These are phyloP conservation scores for Catharanthus roseus DNA, from an alignment of 257 asterid genomes.

Conservation along the genomic window DNA sequence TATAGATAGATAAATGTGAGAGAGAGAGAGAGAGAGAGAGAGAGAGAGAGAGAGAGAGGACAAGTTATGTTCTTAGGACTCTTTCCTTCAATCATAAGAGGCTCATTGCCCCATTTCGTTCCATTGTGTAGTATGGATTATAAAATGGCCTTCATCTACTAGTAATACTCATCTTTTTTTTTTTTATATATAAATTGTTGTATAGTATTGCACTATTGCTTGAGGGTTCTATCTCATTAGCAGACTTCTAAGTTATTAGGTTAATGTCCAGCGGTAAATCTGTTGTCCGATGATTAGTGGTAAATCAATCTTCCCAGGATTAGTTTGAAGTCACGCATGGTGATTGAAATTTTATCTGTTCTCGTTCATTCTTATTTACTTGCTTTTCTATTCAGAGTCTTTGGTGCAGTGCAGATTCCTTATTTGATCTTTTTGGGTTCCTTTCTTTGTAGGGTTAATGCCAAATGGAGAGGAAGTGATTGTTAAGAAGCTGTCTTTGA, in stretches of 20 bases:
- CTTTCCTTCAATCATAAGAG: too few species aligned
- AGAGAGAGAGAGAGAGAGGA: too few species aligned
- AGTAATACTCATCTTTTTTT: not conserved
- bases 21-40: too few species aligned
- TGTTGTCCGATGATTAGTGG: not conserved
- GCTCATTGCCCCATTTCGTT: too few species aligned
- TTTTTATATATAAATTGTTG: too few species aligned
- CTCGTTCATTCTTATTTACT: not conserved
- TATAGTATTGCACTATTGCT: not conserved
- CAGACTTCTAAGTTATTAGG: not conserved
- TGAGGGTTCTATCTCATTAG: not conserved
- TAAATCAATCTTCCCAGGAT: not conserved
- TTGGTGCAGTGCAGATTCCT: not conserved
- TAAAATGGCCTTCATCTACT: not conserved
- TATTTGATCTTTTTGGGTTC: not conserved
- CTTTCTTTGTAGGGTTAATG: slow-evolving; percentile 53
- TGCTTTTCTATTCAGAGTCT: not conserved
- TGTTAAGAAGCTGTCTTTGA: slow-evolving; percentile 62
- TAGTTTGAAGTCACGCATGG: not conserved
- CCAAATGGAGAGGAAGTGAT: slow-evolving; percentile 81
- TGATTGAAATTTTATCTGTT: not conserved
- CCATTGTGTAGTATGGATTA: not conserved
- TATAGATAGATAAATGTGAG: too few species aligned
- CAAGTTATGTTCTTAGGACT: too few species aligned
- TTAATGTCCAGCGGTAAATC: not conserved